These are phyloP conservation scores for Fraxinus greggii DNA, from an alignment of 305 asterid genomes.

Conservation along the genomic window DNA sequence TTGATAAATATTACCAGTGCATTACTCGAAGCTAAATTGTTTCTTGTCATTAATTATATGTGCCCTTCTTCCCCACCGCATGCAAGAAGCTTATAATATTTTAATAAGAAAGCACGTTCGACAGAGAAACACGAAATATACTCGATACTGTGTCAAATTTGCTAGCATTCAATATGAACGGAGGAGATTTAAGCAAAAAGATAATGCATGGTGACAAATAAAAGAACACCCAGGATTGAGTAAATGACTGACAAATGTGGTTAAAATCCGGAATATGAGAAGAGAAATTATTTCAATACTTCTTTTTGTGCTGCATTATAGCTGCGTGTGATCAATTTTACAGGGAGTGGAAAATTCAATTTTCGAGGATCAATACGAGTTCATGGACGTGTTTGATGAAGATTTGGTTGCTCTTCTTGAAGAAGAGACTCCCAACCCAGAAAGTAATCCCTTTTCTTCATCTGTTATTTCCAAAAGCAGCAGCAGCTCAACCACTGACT, in stretches of 20 bases:
- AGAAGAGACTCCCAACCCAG: constrained; percentile 25
- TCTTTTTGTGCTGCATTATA: background rate
- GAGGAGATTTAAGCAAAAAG: no score
- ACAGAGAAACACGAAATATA: no score
- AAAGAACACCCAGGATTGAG: no score
- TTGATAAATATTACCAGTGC: no score
- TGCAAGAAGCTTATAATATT: background rate
- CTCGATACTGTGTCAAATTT: no score
- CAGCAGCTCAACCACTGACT: constrained; percentile 14
- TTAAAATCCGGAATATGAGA: no score
- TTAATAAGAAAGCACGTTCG: background rate
- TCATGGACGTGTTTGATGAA: constrained; percentile 37
- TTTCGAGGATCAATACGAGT: constrained; percentile 30
- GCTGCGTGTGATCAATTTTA: background rate
- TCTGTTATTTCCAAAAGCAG: constrained; percentile 1
- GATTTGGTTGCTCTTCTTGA: constrained; percentile 26
- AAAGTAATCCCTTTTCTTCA: constrained; percentile 16
- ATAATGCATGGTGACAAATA: no score
- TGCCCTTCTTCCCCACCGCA: no score
- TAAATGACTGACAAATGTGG: no score
- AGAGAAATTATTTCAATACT: no score
- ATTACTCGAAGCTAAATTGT: background rate
- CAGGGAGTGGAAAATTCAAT: constrained; percentile 43
- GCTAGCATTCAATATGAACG: no score
- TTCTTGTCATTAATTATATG: no score